Base-by-base conservation (phyloP, 345 rosid species). In the Arabidopsis suecica region DNA sequence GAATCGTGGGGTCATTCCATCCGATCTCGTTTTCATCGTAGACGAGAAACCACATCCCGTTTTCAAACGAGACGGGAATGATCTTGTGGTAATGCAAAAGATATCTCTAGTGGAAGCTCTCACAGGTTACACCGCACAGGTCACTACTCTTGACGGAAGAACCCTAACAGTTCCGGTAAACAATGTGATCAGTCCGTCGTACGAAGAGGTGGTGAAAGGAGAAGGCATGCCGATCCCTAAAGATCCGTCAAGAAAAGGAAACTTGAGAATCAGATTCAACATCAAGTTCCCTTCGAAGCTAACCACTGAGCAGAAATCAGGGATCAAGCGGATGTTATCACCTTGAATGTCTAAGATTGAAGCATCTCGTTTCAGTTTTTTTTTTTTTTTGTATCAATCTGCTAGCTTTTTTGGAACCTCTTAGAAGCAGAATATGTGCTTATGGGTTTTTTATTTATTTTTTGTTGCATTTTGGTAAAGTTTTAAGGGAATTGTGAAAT, bases 151-250 rank as follows among this genome's bases (percentile, higher is more conserved):
- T 1, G 98, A 93, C 32, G 96, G 97, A 4, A 83, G 96, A 73
- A 82, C 61, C 41, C 81, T 91, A 16, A 69, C 91, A 0, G 64
- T 91, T 30, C 83, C 85, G 0, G 71, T 93, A 33, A 86, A 79
- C 74, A 65, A 70, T 53, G 69, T 93, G 63, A 83, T 93, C 67
- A 85, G 79, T 54, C 96, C 97, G 5, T 77, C 88, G 3, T 89
- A 91, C 38, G 98, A 93, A 82, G 97, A 93, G 78, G 87, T 89
- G 0, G 83, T 93, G n/a, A 84, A 81, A 71, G 92, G 93, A 1
- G 96, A 93, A 78, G 98, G 98, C 34, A 93, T 93, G 98, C 98
- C 98, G 1, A 82, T 93, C 49, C 87, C 92, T 16, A 91, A 91
- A 75, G 97, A 93, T 45, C 93, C 96, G 7, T 84, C 91, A 14